phyloP scores from a whole-genome alignment of 2,329 filamentous ascomycete genomes.

The Aspergillus alliaceus region DNA sequence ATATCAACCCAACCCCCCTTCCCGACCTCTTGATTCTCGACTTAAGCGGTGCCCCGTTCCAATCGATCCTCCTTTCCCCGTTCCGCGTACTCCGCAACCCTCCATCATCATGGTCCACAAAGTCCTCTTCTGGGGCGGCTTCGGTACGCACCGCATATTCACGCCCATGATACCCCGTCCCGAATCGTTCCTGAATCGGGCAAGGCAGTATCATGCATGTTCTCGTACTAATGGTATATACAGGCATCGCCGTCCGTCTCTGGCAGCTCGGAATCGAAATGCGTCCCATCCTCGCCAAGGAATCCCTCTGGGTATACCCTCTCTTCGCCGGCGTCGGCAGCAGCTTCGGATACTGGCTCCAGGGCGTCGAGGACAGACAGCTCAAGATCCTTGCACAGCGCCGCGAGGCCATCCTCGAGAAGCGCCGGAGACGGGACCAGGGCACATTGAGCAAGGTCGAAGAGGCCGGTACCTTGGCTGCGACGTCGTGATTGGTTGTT shows the following conservation, averaged over 20 bases:
- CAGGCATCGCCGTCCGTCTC: slow-evolving; percentile 86
- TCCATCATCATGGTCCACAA: slow-evolving; percentile 47
- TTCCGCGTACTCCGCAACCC: slow-evolving; percentile 21
- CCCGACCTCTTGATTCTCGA: background rate
- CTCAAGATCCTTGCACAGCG: slow-evolving; percentile 73
- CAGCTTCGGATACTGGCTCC: slow-evolving; percentile 95
- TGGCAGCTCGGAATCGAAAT: slow-evolving; percentile 99
- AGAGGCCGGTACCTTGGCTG: slow-evolving; percentile 36
- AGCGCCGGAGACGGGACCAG: slow-evolving; percentile 77
- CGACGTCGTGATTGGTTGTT: slow-evolving; percentile 32
- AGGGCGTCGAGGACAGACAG: slow-evolving; percentile 84
- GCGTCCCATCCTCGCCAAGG: slow-evolving; percentile 85
- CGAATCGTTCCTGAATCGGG: too few relatives aligned
- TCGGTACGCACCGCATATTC: slow-evolving; percentile 64
- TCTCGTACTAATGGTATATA: background rate
- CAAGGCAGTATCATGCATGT: too few relatives aligned
- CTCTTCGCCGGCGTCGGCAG: slow-evolving; percentile 81
- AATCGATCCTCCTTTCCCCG: slow-evolving; percentile 1
- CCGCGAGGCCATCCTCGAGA: slow-evolving; percentile 80
- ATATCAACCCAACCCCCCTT: too few relatives aligned
- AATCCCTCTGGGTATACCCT: slow-evolving; percentile 88
- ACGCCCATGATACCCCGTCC: too few relatives aligned
- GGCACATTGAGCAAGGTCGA: slow-evolving; percentile 39
- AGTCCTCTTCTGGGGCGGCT: slow-evolving; percentile 63
- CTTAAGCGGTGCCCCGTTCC: background rate